These are phyloP conservation scores for Mortierella claussenii DNA, from an alignment of 192 early-diverging fungal genomes.

Conservation along the genomic window DNA sequence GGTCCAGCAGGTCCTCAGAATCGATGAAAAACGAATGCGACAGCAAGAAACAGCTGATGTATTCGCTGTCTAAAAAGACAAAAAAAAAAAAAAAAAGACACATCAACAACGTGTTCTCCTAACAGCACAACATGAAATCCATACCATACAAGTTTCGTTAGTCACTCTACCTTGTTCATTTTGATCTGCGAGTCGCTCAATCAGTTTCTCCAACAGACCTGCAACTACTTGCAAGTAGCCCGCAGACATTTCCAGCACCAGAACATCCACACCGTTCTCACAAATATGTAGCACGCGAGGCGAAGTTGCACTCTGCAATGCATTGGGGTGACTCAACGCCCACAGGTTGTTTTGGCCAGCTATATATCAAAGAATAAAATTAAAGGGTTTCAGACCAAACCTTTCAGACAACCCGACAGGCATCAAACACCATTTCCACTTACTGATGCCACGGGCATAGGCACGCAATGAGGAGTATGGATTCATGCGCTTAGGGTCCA, in stretches of 20 bases:
- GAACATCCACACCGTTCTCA: conserved; percentile 65
- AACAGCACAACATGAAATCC: background rate
- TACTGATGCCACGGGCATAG: conserved; percentile 28
- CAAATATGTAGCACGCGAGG: conserved; percentile 57
- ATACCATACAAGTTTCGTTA: background rate
- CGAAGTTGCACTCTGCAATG: conserved; percentile 16
- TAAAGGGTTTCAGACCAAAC: background rate
- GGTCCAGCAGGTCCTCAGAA: conserved; percentile 63
- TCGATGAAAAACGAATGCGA: conserved; percentile 70
- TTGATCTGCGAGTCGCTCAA: conserved; percentile 71
- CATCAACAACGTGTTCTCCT: background rate
- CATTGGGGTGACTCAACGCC: conserved; percentile 43
- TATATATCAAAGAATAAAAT: background rate
- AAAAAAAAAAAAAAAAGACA: background rate
- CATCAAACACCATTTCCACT: too few relatives aligned
- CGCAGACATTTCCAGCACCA: conserved; percentile 66
- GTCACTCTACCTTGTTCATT: conserved; percentile 61
- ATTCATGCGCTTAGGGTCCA: conserved; percentile 44
- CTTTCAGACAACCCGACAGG: too few relatives aligned
- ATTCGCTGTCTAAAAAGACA: conserved; percentile 64
- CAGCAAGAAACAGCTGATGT: conserved; percentile 70
- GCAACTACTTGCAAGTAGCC: conserved; percentile 67
- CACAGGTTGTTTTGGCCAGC: conserved; percentile 26
- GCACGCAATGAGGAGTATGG: conserved; percentile 38
- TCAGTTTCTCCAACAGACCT: conserved; percentile 71